Conservation (phyloP, 306 rosid species). For the Crotalaria pallida region DNA sequence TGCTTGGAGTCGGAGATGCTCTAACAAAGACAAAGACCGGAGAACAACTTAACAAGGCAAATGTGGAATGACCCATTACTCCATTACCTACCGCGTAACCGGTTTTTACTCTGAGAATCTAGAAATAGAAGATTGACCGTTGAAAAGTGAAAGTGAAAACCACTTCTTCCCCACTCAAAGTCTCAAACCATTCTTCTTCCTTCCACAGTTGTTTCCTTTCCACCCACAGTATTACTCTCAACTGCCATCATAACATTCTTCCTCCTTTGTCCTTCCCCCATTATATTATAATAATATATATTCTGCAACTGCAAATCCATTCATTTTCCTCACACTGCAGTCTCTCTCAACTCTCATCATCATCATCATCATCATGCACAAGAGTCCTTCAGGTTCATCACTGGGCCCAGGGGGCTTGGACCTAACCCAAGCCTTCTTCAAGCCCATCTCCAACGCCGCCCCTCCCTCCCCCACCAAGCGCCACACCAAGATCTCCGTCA, state of each 20-base stretch:
- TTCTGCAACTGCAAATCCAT: neutral
- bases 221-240: neutral
- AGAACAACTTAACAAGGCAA: no score
- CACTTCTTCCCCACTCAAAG: neutral
- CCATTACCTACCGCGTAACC: no score
- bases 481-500: constrained; percentile 69
- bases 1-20: no score
- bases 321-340: neutral
- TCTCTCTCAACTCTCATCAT: neutral
- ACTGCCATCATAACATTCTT: neutral
- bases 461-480: constrained; percentile 59
- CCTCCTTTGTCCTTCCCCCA: neutral
- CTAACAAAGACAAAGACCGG: no score
- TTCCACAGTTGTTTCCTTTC: neutral
- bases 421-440: constrained; percentile 64
- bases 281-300: neutral
- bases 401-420: constrained; percentile 79
- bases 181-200: neutral
- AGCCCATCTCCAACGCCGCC: constrained; percentile 48
- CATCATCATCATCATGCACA: constrained; percentile 38
- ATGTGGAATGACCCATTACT: no score
- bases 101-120: neutral
- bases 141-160: neutral
- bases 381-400: constrained; percentile 45
- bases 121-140: neutral